phyloP scores from a whole-genome alignment of 805 yeast species.

The Lipomyces sp. region DNA sequence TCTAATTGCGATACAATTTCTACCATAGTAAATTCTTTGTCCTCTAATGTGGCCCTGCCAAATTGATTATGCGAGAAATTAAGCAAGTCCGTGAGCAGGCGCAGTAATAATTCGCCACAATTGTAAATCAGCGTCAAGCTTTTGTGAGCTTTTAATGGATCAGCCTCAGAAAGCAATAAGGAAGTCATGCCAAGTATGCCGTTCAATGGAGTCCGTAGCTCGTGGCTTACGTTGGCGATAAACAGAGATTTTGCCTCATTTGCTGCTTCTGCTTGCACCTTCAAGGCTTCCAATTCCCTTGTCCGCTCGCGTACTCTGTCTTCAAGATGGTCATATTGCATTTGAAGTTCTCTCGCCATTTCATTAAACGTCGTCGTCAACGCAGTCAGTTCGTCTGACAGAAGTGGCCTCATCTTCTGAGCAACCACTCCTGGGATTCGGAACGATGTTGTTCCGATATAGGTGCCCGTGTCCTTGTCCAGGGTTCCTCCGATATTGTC shows the following conservation, averaged over 20 bases:
- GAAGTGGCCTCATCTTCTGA: conserved; percentile 40
- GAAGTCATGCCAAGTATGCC: conserved; percentile 97
- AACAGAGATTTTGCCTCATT: conserved; percentile 95
- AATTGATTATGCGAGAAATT: conserved; percentile 92
- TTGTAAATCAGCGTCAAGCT: conserved; percentile 82
- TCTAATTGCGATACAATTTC: conserved; percentile 85
- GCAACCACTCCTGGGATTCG: conserved; percentile 34
- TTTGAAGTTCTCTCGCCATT: conserved; percentile 85
- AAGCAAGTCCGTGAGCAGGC: conserved; percentile 84
- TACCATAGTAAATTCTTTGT: conserved; percentile 73
- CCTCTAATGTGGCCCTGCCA: conserved; percentile 80
- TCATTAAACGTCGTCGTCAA: conserved; percentile 86
- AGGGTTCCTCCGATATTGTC: background rate
- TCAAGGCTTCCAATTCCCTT: conserved; percentile 73
- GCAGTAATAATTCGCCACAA: conserved; percentile 87
- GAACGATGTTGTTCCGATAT: conserved; percentile 9
- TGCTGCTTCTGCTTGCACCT: conserved; percentile 60
- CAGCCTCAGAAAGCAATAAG: conserved; percentile 86
- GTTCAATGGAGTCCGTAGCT: conserved; percentile 90
- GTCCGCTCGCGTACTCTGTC: conserved; percentile 90
- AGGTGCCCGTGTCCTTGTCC: background rate
- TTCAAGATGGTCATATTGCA: conserved; percentile 82
- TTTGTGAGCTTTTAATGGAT: conserved; percentile 66
- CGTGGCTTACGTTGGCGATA: conserved; percentile 91
- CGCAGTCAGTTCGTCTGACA: conserved; percentile 84